Percentiles rank a stretch among this genome's conserved stretches.
phyloP scores from a whole-genome alignment of 306 rosid species.

The Ceratonia siliqua region DNA sequence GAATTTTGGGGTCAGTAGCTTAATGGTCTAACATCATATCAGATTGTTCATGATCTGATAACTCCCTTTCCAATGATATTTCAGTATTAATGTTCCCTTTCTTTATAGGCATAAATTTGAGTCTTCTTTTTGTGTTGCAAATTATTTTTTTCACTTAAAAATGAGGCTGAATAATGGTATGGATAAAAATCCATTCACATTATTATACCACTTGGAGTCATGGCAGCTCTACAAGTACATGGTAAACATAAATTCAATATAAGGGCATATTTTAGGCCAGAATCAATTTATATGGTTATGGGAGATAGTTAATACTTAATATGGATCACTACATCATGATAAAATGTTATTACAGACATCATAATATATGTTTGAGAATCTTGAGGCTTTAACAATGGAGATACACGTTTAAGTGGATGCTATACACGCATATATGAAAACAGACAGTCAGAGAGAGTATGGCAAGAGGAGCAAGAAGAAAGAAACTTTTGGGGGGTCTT shows the following conservation, averaged over 20 bases:
- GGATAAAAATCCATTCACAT: background rate
- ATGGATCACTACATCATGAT: too few species aligned
- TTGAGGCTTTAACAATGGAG: background rate
- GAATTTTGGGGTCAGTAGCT: conserved; percentile 13
- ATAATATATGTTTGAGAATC: background rate
- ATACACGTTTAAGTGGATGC: background rate
- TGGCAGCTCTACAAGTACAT: background rate
- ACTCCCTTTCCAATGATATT: background rate
- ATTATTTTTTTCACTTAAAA: background rate
- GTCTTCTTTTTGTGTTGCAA: background rate
- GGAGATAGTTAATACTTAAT: too few species aligned
- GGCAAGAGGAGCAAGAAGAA: background rate
- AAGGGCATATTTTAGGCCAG: background rate
- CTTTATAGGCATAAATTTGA: background rate
- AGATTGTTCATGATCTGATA: background rate
- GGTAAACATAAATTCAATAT: background rate
- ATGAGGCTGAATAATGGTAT: background rate
- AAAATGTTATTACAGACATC: background rate
- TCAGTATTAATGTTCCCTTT: background rate
- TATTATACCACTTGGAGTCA: background rate
- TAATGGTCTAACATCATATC: background rate
- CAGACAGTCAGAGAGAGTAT: background rate
- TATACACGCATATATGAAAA: background rate
- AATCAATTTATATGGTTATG: background rate
- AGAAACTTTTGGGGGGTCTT: background rate